Conservation (phyloP, 2,329 filamentous ascomycete species). For the Xenoacremonium recifei region DNA sequence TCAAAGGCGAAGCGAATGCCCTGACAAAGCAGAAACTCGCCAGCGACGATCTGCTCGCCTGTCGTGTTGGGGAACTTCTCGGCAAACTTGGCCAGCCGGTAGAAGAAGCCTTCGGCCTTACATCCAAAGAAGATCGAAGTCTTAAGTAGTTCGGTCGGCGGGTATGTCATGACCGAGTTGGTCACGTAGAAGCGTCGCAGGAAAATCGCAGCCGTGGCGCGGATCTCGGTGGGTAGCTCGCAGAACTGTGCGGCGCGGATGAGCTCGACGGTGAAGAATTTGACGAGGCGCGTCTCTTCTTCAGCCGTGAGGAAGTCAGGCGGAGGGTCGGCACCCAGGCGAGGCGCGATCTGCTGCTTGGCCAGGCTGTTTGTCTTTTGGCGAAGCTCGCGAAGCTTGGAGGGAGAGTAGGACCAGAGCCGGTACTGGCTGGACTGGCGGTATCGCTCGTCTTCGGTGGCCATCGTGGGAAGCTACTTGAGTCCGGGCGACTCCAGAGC, state of each 20-base stretch:
- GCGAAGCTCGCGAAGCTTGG: slow-evolving; percentile 69
- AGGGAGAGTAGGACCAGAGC: slow-evolving; percentile 85
- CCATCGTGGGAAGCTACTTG: too few relatives aligned
- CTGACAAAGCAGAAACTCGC: slow-evolving; percentile 91
- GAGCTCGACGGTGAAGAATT: slow-evolving; percentile 67
- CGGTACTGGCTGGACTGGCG: slow-evolving; percentile 86
- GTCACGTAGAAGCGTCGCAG: slow-evolving; percentile 93
- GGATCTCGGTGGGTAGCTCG: slow-evolving; percentile 49
- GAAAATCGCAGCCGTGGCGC: slow-evolving; percentile 78
- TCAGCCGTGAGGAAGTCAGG: slow-evolving; percentile 79
- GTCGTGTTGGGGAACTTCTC: slow-evolving; percentile 69
- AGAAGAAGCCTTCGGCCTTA: slow-evolving; percentile 86
- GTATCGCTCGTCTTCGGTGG: slow-evolving; percentile 87
- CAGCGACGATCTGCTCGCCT: slow-evolving; percentile 79
- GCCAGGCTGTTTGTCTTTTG: slow-evolving; percentile 78
- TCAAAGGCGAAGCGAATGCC: slow-evolving; percentile 92
- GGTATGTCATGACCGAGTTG: slow-evolving; percentile 95
- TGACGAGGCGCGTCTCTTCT: slow-evolving; percentile 80
- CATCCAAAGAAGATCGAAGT: slow-evolving; percentile 90
- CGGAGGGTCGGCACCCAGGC: slow-evolving; percentile 52
- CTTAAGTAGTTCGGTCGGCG: slow-evolving; percentile 83
- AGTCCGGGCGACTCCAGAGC: background rate
- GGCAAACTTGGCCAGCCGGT: slow-evolving; percentile 62
- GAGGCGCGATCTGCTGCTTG: slow-evolving; percentile 55
- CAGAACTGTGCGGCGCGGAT: slow-evolving; percentile 56